Base-by-base conservation (phyloP, 1,139 yeast species). In the Kodamaea derodonti region DNA sequence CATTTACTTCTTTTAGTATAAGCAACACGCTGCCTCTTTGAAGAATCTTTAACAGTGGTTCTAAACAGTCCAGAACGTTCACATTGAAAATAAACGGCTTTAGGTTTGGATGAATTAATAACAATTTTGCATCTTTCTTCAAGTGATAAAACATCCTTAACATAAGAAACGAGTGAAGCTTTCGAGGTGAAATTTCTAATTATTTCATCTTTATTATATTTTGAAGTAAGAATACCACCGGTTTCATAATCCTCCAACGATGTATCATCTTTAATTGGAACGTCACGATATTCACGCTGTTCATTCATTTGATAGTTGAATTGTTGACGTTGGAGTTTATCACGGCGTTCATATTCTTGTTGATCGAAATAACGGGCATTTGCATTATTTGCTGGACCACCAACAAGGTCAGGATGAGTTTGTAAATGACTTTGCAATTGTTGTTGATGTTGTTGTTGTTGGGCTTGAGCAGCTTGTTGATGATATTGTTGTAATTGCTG, bases 11-110 rank as follows among this genome's bases (percentile, higher is more conserved):
- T 54, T 49, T 70, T 70, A 40, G 75, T 69, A 53, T 69, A 70
- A n/a, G 75, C 76, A 18, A 69, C 72, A 45, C 76, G 52, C 47
- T 70, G 75, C 53, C 76, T 58, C 53, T 67, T 67, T 30, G 65
- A 46, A 11, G 71, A 59, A 41, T 69, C 75, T 52, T 69, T 69
- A 34, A 70, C 76, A 2, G 76, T 70, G 30, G 76, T 70, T 49
- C 76, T 56, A 46, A 69, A 70, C 17, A 64, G 56, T 2, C 76
- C 76, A 7, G 70, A 61, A 35, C 74, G 54, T 48, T 70, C 76
- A 49, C 76, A 70, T 49, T 69, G 75, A 53, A 69, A 70, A 49
- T 70, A 70, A 12, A 70, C 71, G 2, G 76, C 76, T 50, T 70
- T 69, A 15, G 75, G 74, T 49, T 70, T 70, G 16, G 73, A 66